Evolutionary conservation across 306 rosid species (phyloP), one percentile per base, ranked within the genome.

Genomic region (Corylus americana): DNA sequence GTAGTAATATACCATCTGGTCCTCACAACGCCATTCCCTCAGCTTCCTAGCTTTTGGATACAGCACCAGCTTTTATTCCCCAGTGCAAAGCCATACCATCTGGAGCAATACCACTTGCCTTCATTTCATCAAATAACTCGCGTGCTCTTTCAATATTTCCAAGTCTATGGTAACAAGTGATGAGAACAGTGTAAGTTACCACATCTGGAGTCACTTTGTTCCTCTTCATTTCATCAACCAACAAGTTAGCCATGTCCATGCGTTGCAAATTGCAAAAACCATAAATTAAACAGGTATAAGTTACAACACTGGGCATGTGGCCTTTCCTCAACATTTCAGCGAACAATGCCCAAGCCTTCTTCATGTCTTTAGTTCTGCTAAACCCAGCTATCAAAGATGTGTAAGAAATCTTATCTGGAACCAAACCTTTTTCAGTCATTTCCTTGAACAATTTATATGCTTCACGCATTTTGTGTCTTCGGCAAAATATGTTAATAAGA

Each of bases 211-310:
- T 48, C 76, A 88, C 77, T 75, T 72, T 61, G 45, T 35, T 55
- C 73, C 71, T 77, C 75, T 81, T 81, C 92, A 90, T 90, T 74
- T 81, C 67, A 69, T 86, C 83, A 79, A 90, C 77, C 83, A 90
- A 70, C 70, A 42, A 37, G 29, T 71, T 54, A 25, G 90, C 93
- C 20, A 3, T 22, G 83, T 90, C 92, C 83, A 90, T 81, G 72
- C 74, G 78, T 75, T 74, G 74, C 73, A 71, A 84, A 83, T 87
- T 89, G 86, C 86, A 86, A 74, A 67, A 91, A 54, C 85, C 91
- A 84, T 87, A 79, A 61, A 89, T 79, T 86, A 91, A 84, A 79
- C 90, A 87, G 20, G 90, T 89, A 77, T 87, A 89, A 29, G 95
- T 85, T 78, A 80, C 55, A 55, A 79, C 88, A 84, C 73, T 83